Percentiles rank a stretch among this genome's conserved stretches.
These are phyloP conservation scores for Phytophthora tubulina DNA, from an alignment of 352 stramenopile genomes.

Conservation along the genomic window DNA sequence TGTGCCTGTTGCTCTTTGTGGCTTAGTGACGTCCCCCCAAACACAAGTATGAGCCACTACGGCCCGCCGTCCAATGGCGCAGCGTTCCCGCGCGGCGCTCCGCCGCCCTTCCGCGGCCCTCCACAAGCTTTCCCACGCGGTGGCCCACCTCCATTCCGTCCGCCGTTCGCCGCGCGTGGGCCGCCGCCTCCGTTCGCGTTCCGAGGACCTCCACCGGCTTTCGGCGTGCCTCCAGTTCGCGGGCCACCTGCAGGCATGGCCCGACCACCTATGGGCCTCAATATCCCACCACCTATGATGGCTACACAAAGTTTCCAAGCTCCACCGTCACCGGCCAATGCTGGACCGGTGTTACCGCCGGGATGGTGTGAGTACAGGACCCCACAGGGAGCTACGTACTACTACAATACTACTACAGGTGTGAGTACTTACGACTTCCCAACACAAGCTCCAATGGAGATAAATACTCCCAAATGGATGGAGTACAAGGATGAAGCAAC, in stretches of 20 bases:
- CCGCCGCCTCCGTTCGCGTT: constrained; percentile 40
- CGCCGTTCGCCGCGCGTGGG: constrained; percentile 33
- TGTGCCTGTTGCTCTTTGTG: constrained; percentile 25
- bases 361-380: constrained; percentile 75
- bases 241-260: constrained; percentile 36
- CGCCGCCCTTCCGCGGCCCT: constrained; percentile 33
- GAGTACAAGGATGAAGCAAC: constrained; percentile 84
- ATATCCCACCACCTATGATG: constrained; percentile 30
- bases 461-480: constrained; percentile 53
- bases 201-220: constrained; percentile 27
- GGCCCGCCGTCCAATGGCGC: constrained; percentile 36
- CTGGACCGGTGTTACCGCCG: constrained; percentile 38
- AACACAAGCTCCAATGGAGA: background rate
- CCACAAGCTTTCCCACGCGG: constrained; percentile 37
- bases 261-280: constrained; percentile 31
- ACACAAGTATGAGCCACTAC: constrained; percentile 47
- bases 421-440: constrained; percentile 74
- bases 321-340: constrained; percentile 27
- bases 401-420: constrained; percentile 64
- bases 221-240: constrained; percentile 20
- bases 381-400: constrained; percentile 66
- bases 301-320: constrained; percentile 24
- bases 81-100: constrained; percentile 32
- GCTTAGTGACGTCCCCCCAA: constrained; percentile 13
- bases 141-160: constrained; percentile 35